Evolutionary conservation across 805 yeast species (phyloP).

Genomic region (Candida schatavii): DNA sequence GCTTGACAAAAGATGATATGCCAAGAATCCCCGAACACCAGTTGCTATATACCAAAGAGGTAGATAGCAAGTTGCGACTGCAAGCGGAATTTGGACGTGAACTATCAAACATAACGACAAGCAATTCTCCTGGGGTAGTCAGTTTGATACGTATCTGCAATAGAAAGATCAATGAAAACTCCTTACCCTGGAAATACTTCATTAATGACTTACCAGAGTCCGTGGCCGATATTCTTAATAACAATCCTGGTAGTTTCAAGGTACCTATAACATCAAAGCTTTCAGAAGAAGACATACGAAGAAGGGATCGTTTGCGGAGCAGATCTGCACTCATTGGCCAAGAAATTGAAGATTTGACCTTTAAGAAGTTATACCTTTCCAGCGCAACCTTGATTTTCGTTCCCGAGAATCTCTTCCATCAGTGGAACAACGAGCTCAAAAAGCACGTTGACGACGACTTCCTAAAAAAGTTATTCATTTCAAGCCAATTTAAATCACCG

Average conservation of each 20-base stretch:
- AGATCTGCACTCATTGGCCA: conserved; percentile 10
- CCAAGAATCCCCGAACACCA: conserved; percentile 42
- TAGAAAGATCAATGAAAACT: conserved; percentile 39
- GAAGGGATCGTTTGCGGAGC: conserved; percentile 16
- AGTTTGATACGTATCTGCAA: conserved; percentile 41
- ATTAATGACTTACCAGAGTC: conserved; percentile 41
- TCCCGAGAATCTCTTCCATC: conserved; percentile 66
- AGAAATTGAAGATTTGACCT: conserved; percentile 15
- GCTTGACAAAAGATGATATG: conserved; percentile 52
- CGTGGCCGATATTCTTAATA: conserved; percentile 32
- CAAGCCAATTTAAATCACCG: conserved; percentile 27
- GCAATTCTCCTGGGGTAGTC: conserved; percentile 4
- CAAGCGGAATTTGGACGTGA: conserved; percentile 2
- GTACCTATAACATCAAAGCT: conserved; percentile 3
- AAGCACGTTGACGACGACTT: conserved; percentile 48
- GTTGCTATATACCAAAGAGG: conserved; percentile 12
- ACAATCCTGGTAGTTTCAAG: conserved; percentile 46
- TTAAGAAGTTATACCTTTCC: conserved; percentile 40
- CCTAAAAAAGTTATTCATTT: conserved; percentile 33
- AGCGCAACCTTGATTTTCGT: conserved; percentile 57
- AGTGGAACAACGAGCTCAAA: conserved; percentile 58
- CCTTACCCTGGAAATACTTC: conserved; percentile 59
- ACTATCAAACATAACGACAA: not conserved
- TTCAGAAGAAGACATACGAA: conserved; percentile 9
- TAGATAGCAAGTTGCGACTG: not conserved